Percentiles rank a stretch among this genome's conserved stretches.
Evolutionary conservation across 768 basidiomycete species (phyloP).

Genomic region (Pisolithus marmoratus): DNA sequence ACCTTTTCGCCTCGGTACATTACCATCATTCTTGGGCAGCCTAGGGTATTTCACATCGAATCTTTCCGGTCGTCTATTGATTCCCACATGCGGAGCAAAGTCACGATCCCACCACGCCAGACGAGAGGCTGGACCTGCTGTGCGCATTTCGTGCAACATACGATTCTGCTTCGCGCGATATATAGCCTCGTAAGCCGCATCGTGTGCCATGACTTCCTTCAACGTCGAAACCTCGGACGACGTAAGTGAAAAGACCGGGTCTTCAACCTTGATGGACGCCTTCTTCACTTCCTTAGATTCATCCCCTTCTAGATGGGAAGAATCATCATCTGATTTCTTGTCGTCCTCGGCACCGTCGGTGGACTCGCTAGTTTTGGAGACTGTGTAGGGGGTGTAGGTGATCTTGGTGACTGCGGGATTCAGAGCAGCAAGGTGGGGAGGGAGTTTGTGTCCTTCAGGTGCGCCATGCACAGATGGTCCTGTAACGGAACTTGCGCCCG

Average conservation of each 20-base stretch:
- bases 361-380: conserved; percentile 13
- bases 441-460: conserved; percentile 25
- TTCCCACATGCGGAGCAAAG: conserved; percentile 27
- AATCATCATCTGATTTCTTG: conserved; percentile 14
- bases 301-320: conserved; percentile 12
- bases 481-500: conserved; percentile 10
- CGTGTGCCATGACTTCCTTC: conserved; percentile 32
- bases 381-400: conserved; percentile 22
- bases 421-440: conserved; percentile 27
- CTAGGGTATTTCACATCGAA: conserved; percentile 56
- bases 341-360: conserved; percentile 19
- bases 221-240: conserved; percentile 30
- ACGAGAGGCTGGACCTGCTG: conserved; percentile 37
- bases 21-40: conserved; percentile 32
- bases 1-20: conserved; percentile 41
- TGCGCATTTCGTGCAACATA: conserved; percentile 45
- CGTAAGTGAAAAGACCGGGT: conserved; percentile 21
- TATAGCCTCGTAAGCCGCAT: conserved; percentile 42
- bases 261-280: conserved; percentile 13
- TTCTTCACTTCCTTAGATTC: conserved; percentile 9
- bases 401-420: conserved; percentile 29
- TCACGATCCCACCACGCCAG: conserved; percentile 65
- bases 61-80: conserved; percentile 25
- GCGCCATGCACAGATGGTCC: conserved; percentile 21
- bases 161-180: conserved; percentile 47